A percentile compares a stretch with the other conserved stretches of the same genome.
phyloP scores from a whole-genome alignment of 768 basidiomycete genomes.

The Phanerodontia chrysosporium region DNA sequence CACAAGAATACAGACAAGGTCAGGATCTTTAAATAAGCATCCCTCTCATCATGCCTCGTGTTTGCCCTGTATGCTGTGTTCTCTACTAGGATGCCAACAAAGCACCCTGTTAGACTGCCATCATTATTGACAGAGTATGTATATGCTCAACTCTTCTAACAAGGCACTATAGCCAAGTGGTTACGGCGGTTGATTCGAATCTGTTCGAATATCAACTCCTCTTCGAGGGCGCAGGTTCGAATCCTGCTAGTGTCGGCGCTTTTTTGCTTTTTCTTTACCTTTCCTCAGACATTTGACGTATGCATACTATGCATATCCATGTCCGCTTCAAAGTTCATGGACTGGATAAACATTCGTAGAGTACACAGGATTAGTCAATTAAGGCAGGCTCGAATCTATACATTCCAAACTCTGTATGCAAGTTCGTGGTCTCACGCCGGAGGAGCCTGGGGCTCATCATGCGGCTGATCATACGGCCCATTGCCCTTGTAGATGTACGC shows the following conservation, averaged over 20 bases:
- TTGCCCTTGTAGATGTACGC: constrained; percentile 67
- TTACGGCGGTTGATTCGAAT: constrained; percentile 17
- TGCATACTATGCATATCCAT: no score
- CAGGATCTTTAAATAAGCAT: no score
- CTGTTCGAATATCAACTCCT: constrained; percentile 12
- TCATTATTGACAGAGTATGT: no score
- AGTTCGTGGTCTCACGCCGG: background rate
- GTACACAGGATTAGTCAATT: background rate
- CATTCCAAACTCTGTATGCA: background rate
- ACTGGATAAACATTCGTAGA: constrained; percentile 1
- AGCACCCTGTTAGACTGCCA: no score
- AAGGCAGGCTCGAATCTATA: background rate
- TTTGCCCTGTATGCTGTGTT: no score
- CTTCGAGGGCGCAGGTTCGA: constrained; percentile 15
- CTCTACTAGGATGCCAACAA: no score
- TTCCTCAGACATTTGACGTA: no score
- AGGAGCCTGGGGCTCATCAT: background rate
- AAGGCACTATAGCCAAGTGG: constrained; percentile 18
- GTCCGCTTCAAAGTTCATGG: no score
- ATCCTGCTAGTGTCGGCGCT: constrained; percentile 12
- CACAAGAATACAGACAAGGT: background rate
- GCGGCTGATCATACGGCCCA: constrained; percentile 24
- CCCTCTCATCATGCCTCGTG: no score
- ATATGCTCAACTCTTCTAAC: no score
- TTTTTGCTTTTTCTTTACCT: background rate